Evolutionary conservation across 441 rosid genomes (phyloP).

Genomic region (Corymbia calophylla): DNA sequence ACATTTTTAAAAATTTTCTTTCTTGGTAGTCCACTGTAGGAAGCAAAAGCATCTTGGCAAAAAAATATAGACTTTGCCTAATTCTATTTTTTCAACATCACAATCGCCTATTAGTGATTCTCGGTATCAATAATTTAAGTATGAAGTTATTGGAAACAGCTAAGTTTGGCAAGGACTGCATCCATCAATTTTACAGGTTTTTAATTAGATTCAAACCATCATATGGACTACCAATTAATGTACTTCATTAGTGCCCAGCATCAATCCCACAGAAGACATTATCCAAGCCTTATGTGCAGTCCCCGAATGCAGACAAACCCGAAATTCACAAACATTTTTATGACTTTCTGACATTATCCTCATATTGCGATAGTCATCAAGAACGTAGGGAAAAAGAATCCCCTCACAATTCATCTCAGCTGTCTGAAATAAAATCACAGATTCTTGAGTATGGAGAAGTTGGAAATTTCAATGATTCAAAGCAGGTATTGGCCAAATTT

Average conservation of each 20-base stretch:
- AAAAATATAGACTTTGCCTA: not conserved
- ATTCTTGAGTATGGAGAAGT: not conserved
- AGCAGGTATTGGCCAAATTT: not conserved
- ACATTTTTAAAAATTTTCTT: not conserved
- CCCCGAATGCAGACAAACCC: not conserved
- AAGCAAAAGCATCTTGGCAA: not conserved
- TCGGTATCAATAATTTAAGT: not conserved
- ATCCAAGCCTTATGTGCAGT: not conserved
- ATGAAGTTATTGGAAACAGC: not conserved
- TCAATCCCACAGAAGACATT: not conserved
- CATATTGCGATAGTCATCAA: not conserved
- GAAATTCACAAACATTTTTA: not conserved
- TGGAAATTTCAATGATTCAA: not conserved
- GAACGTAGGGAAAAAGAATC: not conserved
- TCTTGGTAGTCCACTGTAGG: not conserved
- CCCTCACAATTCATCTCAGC: not conserved
- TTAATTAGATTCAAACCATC: not conserved
- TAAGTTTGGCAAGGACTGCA: not conserved
- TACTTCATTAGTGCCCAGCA: not conserved
- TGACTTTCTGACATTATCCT: not conserved
- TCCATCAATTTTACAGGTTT: not conserved
- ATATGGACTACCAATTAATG: not conserved
- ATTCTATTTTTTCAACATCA: not conserved
- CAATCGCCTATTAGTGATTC: not conserved
- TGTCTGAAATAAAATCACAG: not conserved